These are phyloP conservation scores for Pachysandra terminalis DNA, from an alignment of 164 flowering plant species.

Conservation along the genomic window DNA sequence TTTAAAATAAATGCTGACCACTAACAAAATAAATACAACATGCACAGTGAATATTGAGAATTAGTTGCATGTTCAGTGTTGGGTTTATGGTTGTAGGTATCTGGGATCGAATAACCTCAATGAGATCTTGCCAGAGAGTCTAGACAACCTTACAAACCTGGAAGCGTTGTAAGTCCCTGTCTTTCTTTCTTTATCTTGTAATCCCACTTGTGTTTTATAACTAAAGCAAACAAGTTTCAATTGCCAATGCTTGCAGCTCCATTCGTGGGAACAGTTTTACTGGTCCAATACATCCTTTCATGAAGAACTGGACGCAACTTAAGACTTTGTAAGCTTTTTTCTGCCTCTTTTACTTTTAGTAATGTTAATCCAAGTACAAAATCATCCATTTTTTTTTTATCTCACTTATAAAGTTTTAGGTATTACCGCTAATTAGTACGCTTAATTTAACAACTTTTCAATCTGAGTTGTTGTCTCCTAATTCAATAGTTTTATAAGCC, in stretches of 20 bases:
- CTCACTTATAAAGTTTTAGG: no score
- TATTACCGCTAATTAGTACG: no score
- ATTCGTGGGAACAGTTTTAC: neutral
- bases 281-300: neutral
- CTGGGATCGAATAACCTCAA: neutral
- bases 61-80: neutral
- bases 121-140: neutral
- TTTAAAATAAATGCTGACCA: no score
- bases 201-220: neutral
- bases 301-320: neutral
- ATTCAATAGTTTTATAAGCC: neutral
- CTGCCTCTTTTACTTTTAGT: neutral
- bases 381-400: no score
- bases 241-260: neutral
- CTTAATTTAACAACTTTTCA: no score
- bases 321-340: neutral
- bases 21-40: no score
- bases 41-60: neutral
- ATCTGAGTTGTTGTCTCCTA: no score
- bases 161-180: neutral
- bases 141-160: neutral
- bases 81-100: neutral
- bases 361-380: neutral
- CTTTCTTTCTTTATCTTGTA: neutral
- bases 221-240: neutral